Evolutionary conservation across 495 filamentous ascomycete genomes (phyloP), one percentile per base, ranked within the genome.

Genomic region (Pseudoneurospora amorphoporcata): DNA sequence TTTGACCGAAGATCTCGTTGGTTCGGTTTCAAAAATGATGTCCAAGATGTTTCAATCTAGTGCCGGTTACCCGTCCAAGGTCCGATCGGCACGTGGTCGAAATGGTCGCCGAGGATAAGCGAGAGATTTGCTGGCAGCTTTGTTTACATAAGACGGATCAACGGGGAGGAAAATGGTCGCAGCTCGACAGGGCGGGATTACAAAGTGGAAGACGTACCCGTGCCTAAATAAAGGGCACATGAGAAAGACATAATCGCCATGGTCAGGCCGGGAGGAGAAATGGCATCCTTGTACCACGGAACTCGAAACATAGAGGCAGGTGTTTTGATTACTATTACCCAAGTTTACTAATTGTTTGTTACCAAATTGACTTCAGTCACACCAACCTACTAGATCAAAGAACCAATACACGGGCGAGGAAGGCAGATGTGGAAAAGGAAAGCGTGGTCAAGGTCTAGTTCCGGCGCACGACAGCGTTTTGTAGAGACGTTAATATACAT

Each of bases 401-500:
- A 58, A 58, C 4, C 47, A 6, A 7, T 4, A 58, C 10, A 58
- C 19, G 23, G 47, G 9, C 23, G 53, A 35, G 53, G 29, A 16
- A 65, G 29, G 29, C 53, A 65, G 12, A 65, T 61, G 53, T 12
- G 14, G 29, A 65, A 35, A 65, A 35, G 29, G 5, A 8, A 14
- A 37, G 53, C 29, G 29, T 65, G 29, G 53, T 37, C 29, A 65
- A 35, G 53, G 2, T 65, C 53, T 35, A 65, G 29, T 65, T 17
- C 53, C 53, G 29, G 23, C 53, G 53, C 53, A 35, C 14, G 14
- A 37, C 29, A 65, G 5, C 14, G 14, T 35, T 65, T 61, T 65
- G 3, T 40, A 8, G 29, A 70, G 69, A 72, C 41, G 72, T 72
- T 74, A 75, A 72, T 76, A 68, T 75, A 78, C 73, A 78, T 73